These are phyloP conservation scores for Candida sojae DNA, from an alignment of 1,139 yeast genomes.

Conservation along the genomic window DNA sequence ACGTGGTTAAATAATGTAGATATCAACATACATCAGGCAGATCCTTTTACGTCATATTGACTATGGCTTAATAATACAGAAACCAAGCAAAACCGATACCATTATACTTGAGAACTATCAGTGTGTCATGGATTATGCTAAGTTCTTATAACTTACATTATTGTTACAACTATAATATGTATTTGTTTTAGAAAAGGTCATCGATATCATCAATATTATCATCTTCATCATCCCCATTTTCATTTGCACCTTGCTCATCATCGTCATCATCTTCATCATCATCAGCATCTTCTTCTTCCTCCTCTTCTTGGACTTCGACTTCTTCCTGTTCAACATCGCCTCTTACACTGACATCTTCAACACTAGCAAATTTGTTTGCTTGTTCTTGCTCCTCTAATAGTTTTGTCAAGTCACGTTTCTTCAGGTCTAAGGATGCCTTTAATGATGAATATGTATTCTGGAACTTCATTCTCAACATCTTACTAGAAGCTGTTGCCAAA, in stretches of 20 bases:
- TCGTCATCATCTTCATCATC: conserved; percentile 28
- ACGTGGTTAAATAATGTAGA: no score
- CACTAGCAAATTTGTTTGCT: conserved; percentile 2
- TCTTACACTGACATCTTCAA: not conserved
- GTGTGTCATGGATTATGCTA: no score
- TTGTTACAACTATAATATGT: no score
- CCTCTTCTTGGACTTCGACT: conserved; percentile 16
- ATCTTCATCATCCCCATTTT: conserved; percentile 32
- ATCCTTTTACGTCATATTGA: no score
- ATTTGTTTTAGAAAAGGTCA: conserved; percentile 25
- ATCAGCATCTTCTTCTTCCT: conserved; percentile 28
- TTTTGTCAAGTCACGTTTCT: conserved; percentile 65
- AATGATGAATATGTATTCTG: conserved; percentile 78
- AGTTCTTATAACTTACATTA: no score
- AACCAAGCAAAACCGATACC: no score
- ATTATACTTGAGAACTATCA: no score
- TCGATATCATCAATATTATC: conserved; percentile 46
- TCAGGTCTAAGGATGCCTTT: conserved; percentile 79
- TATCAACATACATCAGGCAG: no score
- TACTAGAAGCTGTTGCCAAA: conserved; percentile 77
- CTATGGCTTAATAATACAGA: no score
- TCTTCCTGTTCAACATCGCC: conserved; percentile 16
- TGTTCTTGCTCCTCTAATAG: conserved; percentile 29
- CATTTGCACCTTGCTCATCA: conserved; percentile 32
- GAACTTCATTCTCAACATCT: conserved; percentile 85